These are phyloP conservation scores for Amanita jacksonii DNA, from an alignment of 768 basidiomycete genomes.

Conservation along the genomic window DNA sequence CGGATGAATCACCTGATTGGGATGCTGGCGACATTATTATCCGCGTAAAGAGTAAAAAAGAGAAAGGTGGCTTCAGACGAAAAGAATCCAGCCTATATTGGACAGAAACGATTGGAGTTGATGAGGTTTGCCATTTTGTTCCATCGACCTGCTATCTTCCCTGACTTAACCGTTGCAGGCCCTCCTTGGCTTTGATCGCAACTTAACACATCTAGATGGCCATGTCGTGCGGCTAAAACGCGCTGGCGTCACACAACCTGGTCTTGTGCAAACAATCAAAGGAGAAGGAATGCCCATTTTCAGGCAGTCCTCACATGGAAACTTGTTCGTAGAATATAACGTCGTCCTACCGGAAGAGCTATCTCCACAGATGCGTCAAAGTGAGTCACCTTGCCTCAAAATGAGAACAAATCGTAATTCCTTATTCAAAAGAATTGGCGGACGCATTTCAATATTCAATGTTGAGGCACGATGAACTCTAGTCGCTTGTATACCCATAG, in stretches of 20 bases:
- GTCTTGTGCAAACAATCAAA: conserved; percentile 75
- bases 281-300: conserved; percentile 87
- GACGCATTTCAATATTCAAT: conserved; percentile 41
- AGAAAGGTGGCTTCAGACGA: conserved; percentile 74
- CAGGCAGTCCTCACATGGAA: conserved; percentile 53
- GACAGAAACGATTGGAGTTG: conserved; percentile 82
- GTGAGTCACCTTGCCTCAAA: conserved; percentile 48
- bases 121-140: conserved; percentile 51
- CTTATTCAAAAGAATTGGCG: conserved; percentile 35
- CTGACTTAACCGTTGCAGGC: conserved; percentile 43
- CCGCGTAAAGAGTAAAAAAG: conserved; percentile 68
- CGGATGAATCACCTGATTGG: conserved; percentile 94
- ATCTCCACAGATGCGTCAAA: conserved; percentile 53
- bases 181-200: conserved; percentile 90
- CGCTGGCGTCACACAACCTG: conserved; percentile 86
- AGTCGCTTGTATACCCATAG: conserved; percentile 16
- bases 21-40: conserved; percentile 91
- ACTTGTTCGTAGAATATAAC: conserved; percentile 89
- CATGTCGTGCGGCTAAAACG: conserved; percentile 62
- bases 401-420: background rate
- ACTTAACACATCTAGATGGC: conserved; percentile 88
- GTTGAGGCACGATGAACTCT: conserved; percentile 34
- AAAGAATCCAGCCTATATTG: conserved; percentile 91
- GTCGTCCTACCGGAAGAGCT: conserved; percentile 80
- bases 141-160: background rate